phyloP scores from a whole-genome alignment of 768 basidiomycete genomes.

The Jaapia argillacea region DNA sequence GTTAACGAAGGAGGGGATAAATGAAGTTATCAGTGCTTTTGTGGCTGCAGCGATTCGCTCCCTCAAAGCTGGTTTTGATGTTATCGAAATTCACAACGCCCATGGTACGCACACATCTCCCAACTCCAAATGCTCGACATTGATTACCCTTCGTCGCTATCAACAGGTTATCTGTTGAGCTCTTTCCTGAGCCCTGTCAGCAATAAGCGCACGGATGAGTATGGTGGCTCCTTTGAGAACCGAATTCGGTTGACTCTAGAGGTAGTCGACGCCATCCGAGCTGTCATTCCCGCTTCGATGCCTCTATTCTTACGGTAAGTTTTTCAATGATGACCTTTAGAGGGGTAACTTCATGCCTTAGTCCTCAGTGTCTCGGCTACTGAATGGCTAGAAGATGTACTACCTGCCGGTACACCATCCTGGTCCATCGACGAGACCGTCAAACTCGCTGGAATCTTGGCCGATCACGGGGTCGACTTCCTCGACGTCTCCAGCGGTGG shows the following conservation, averaged over 20 bases:
- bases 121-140: not conserved
- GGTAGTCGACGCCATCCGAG: conserved; percentile 53
- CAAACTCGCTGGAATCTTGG: conserved; percentile 45
- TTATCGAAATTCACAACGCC: conserved; percentile 51
- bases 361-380: conserved; percentile 49
- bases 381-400: conserved; percentile 58
- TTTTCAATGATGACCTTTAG: not conserved
- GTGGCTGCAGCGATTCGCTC: conserved; percentile 39
- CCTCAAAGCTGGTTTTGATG: conserved; percentile 49
- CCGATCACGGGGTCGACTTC: conserved; percentile 61
- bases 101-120: conserved; percentile 28
- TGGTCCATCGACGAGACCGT: conserved; percentile 68
- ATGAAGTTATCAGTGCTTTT: conserved; percentile 45
- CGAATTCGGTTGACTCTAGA: conserved; percentile 52
- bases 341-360: not conserved
- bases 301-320: conserved; percentile 64
- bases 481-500: conserved; percentile 66
- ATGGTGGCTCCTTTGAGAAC: conserved; percentile 67
- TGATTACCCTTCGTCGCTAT: not conserved
- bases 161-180: conserved; percentile 39
- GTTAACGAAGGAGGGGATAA: conserved; percentile 46
- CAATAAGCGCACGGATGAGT: conserved; percentile 59
- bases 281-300: conserved; percentile 45
- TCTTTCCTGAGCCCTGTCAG: conserved; percentile 48
- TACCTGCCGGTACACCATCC: conserved; percentile 42